Evolutionary conservation across 352 stramenopile genomes (phyloP).

Genomic region (Hyaloperonospora arabidopsidis): DNA sequence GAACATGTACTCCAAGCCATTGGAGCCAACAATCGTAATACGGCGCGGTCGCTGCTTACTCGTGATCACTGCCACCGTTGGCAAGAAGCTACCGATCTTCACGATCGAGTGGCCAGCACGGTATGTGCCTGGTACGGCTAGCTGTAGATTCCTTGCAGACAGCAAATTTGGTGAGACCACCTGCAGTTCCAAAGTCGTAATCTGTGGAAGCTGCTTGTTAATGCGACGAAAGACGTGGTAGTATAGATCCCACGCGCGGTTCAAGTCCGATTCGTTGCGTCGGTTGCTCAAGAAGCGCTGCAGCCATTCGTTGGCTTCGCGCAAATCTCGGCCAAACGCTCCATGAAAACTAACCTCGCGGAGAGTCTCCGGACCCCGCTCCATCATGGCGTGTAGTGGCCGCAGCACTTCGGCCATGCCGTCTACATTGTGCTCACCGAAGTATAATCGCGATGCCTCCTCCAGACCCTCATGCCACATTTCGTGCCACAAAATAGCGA

Average conservation of each 20-base stretch:
- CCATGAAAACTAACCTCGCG: constrained; percentile 79
- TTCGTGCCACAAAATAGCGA: constrained; percentile 98
- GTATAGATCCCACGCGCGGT: constrained; percentile 97
- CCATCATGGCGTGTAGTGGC: constrained; percentile 90
- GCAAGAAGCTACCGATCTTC: constrained; percentile 85
- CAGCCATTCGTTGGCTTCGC: constrained; percentile 75
- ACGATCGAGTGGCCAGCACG: constrained; percentile 59
- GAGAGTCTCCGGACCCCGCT: constrained; percentile 76
- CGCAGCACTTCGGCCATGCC: constrained; percentile 92
- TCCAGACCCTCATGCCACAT: constrained; percentile 98
- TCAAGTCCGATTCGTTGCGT: constrained; percentile 78
- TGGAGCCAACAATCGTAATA: constrained; percentile 93
- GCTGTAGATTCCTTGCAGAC: constrained; percentile 86
- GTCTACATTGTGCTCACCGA: constrained; percentile 94
- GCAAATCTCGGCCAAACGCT: constrained; percentile 88
- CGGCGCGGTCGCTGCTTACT: constrained; percentile 95
- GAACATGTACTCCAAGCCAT: constrained; percentile 98
- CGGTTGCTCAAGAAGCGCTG: constrained; percentile 53
- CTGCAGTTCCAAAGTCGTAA: constrained; percentile 94
- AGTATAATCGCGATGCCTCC: constrained; percentile 94
- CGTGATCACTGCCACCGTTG: constrained; percentile 93
- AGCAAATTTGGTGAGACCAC: constrained; percentile 93
- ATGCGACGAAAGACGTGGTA: constrained; percentile 94
- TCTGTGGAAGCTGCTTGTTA: constrained; percentile 84
- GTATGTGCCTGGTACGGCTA: constrained; percentile 93